These are phyloP conservation scores for Termitomyces heimii DNA, from an alignment of 768 basidiomycete species.

Conservation along the genomic window DNA sequence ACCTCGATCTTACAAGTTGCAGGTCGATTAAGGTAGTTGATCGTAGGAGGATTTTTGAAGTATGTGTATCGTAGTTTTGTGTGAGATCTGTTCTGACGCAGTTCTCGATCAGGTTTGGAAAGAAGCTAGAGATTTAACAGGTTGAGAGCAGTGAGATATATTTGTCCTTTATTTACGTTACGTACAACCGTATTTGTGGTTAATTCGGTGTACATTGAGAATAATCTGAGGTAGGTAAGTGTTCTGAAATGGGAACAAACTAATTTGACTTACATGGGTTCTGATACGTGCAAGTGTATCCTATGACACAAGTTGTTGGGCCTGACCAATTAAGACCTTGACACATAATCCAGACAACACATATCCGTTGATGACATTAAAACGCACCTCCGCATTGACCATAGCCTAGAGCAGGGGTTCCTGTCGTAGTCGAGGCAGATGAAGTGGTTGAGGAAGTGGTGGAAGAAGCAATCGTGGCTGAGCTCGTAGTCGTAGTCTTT, in stretches of 20 bases:
- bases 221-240: constrained; percentile 26
- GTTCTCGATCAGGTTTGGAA: constrained; percentile 23
- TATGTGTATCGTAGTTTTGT: constrained; percentile 5
- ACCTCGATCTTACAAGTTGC: constrained; percentile 63
- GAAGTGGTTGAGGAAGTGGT: constrained; percentile 17
- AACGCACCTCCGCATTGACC: constrained; percentile 38
- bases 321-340: constrained; percentile 33
- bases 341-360: background rate
- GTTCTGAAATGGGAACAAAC: background rate
- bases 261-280: constrained; percentile 31
- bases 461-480: constrained; percentile 15
- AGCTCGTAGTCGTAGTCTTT: constrained; percentile 13
- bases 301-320: constrained; percentile 31
- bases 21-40: constrained; percentile 54
- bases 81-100: background rate
- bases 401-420: constrained; percentile 22
- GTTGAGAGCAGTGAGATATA: background rate
- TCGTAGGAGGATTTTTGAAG: constrained; percentile 65
- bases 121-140: constrained; percentile 10
- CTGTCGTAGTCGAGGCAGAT: constrained; percentile 24
- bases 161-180: background rate
- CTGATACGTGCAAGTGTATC: constrained; percentile 28
- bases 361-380: background rate
- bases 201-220: constrained; percentile 37
- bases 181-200: constrained; percentile 1